Base-by-base conservation (phyloP, 2,329 filamentous ascomycete species). In the Dothideomycetidae sp. region DNA sequence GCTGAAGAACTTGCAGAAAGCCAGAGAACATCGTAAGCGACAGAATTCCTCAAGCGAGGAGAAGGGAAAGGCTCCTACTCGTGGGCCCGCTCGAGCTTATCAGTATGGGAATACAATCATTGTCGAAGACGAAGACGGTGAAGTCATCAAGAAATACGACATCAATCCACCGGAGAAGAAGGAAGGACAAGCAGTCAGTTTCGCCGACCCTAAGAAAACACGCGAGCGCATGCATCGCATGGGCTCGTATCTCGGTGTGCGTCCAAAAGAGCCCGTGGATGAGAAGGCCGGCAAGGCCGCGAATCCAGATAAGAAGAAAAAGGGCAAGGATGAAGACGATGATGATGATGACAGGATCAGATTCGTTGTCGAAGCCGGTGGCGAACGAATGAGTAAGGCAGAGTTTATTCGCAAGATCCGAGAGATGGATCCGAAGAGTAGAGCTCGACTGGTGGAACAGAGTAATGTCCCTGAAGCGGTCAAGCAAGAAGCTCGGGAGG, bases 81-180 rank as follows among this genome's bases (percentile, higher is more conserved):
- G 71, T 46, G 79, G 80, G 39, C 80, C 81, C 10, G 83, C 83
- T n/a, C 66, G 78, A 33, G 82, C 82, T 4, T 92, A 86, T 53
- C 81, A 86, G 47, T 88, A 84, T 51, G 83, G 83, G 44, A 86
- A 83, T 53, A 86, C 82, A 63, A 83, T 92, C 46, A 88, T 92
- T 53, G 80, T 92, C 11, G 82, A 92, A 59, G 81, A 92, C 44
- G 79, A 81, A 55, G 78, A 86, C 48, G 82, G 82, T 30, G 83
- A 92, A 54, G 83, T 92, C 19, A 71, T 92, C 53, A 86, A 86
- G 62, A 78, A 81, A 40, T 86, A 85, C 52, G 77, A 86, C 45
- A 69, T 88, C 17, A 77, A 79, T 1, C 61, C 67, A 0, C 58
- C 71, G 2, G 46, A 46, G 3, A 47, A 51, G 16, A 72, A 67